Conservation (phyloP, 1,284 basidiomycete species). For the Cryptococcus hybrid region DNA sequence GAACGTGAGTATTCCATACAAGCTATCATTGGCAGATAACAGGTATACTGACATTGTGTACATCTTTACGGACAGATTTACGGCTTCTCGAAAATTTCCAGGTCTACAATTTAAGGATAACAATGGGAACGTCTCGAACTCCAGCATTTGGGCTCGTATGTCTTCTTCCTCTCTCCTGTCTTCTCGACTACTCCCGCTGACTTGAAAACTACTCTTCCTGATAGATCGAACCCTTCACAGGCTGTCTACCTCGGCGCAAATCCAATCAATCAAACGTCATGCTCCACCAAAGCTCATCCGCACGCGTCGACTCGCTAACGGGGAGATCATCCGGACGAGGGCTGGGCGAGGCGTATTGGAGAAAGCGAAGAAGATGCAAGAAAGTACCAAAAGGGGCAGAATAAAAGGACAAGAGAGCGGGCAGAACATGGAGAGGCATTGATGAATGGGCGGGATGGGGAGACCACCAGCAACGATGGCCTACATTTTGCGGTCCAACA, state of each 20-base stretch:
- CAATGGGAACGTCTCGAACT: constrained; percentile 38
- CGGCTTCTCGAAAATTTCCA: constrained; percentile 40
- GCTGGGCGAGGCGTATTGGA: constrained; percentile 37
- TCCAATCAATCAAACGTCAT: constrained; percentile 35
- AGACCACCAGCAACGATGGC: background rate
- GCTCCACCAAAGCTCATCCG: constrained; percentile 45
- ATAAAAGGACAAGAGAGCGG: background rate
- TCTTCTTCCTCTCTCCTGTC: background rate
- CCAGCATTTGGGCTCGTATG: constrained; percentile 44
- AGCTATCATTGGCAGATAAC: background rate
- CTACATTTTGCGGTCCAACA: too few species aligned
- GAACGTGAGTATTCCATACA: constrained; percentile 23
- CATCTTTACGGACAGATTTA: constrained; percentile 30
- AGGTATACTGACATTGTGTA: background rate
- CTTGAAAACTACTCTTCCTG: background rate
- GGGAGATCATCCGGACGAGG: constrained; percentile 30
- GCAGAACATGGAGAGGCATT: background rate
- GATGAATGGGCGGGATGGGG: background rate
- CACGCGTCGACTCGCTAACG: constrained; percentile 38
- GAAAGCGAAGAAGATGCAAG: constrained; percentile 29
- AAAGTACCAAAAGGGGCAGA: constrained; percentile 21
- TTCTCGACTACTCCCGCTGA: background rate
- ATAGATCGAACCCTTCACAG: constrained; percentile 40
- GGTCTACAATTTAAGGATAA: constrained; percentile 44
- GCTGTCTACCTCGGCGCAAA: constrained; percentile 27